Evolutionary conservation across 257 asterid species (phyloP).

Genomic region (Primulina tabacum): DNA sequence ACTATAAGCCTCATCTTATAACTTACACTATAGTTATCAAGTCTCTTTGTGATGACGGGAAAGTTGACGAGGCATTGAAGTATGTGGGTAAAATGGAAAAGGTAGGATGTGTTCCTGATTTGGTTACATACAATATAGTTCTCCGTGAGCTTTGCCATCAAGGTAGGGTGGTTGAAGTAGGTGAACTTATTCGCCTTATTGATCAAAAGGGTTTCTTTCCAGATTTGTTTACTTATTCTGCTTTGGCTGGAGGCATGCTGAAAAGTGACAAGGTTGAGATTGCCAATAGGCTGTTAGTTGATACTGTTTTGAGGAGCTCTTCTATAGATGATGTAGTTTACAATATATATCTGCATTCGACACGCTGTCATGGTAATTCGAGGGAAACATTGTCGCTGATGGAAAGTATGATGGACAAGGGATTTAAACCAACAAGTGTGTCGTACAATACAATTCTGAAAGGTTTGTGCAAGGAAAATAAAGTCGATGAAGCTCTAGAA

Average conservation of each 20-base stretch:
- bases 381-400: constrained; percentile 39
- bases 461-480: constrained; percentile 47
- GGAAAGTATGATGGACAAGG: constrained; percentile 39
- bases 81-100: constrained; percentile 46
- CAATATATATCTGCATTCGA: constrained; percentile 48
- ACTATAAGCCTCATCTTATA: constrained; percentile 40
- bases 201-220: constrained; percentile 46
- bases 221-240: constrained; percentile 51
- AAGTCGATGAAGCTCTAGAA: constrained; percentile 37
- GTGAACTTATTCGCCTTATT: constrained; percentile 40
- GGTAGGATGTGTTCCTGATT: constrained; percentile 50
- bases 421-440: constrained; percentile 45
- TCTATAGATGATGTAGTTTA: constrained; percentile 37
- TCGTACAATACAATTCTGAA: constrained; percentile 52
- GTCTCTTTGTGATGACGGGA: constrained; percentile 50
- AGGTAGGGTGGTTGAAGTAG: constrained; percentile 31
- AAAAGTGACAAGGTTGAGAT: constrained; percentile 40
- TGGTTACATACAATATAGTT: constrained; percentile 54
- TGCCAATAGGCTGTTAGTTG: constrained; percentile 36
- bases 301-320: constrained; percentile 31
- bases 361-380: constrained; percentile 35
- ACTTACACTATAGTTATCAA: constrained; percentile 51
- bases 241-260: constrained; percentile 58
- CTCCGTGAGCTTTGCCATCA: constrained; percentile 55
- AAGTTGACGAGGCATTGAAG: constrained; percentile 41